Evolutionary conservation across 768 basidiomycete genomes (phyloP).

Genomic region (Russula emetica): DNA sequence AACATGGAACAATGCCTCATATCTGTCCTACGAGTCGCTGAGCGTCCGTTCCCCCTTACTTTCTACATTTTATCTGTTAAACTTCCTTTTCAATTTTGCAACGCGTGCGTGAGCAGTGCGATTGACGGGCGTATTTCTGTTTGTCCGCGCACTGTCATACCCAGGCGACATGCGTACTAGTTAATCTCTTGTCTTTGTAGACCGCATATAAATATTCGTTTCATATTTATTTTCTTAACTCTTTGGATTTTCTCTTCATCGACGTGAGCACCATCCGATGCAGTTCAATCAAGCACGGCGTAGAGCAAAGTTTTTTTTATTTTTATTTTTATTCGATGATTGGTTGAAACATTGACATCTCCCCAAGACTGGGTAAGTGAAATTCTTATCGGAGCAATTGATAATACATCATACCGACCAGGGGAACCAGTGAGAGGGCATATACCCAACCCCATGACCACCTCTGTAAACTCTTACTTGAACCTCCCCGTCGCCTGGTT

Average conservation of each 20-base stretch:
- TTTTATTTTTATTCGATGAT: slow-evolving; percentile 1
- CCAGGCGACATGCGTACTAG: slow-evolving; percentile 9
- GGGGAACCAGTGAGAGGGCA: slow-evolving; percentile 11
- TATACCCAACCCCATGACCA: slow-evolving; percentile 23
- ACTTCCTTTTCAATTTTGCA: slow-evolving; percentile 10
- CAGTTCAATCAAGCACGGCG: not conserved
- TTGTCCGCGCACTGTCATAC: slow-evolving; percentile 15
- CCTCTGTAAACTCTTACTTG: not conserved
- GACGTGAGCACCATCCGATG: not conserved
- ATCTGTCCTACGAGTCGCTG: slow-evolving; percentile 20
- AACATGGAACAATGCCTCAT: slow-evolving; percentile 1
- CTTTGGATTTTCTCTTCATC: not conserved
- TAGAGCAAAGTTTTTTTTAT: not conserved
- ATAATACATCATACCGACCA: slow-evolving; percentile 16
- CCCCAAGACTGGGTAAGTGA: not conserved
- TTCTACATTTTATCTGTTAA: not conserved
- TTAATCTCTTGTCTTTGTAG: slow-evolving; percentile 9
- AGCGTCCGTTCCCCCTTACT: slow-evolving; percentile 8
- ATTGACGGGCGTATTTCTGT: not conserved
- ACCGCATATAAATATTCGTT: slow-evolving; percentile 10
- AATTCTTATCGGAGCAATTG: slow-evolving; percentile 1
- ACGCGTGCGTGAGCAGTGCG: slow-evolving; percentile 10
- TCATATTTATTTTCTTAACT: too few relatives aligned
- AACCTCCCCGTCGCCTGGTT: not conserved
- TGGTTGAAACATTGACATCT: not conserved